These are phyloP conservation scores for Sarocladium oryzae DNA, from an alignment of 2,329 filamentous ascomycete species.

Conservation along the genomic window DNA sequence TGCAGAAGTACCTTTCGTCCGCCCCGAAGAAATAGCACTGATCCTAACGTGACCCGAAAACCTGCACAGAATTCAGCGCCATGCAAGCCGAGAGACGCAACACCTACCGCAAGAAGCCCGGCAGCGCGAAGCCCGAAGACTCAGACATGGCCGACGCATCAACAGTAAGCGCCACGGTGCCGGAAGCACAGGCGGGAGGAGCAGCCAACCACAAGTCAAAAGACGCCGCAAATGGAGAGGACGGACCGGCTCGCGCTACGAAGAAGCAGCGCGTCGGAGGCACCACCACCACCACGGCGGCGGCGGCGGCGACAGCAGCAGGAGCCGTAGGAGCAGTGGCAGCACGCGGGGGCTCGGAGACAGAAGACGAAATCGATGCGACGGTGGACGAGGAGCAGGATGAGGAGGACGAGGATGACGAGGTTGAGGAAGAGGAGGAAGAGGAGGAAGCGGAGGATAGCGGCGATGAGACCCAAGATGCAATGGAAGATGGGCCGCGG, in stretches of 20 bases:
- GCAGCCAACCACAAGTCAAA: constrained; percentile 11
- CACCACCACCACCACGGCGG: too few relatives aligned
- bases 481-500: constrained; percentile 41
- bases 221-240: constrained; percentile 25
- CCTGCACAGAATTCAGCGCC: constrained; percentile 58
- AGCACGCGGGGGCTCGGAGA: constrained; percentile 24
- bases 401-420: constrained; percentile 34
- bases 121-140: constrained; percentile 51
- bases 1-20: neutral
- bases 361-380: constrained; percentile 35
- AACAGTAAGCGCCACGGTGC: constrained; percentile 16
- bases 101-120: constrained; percentile 63
- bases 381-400: constrained; percentile 42
- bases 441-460: constrained; percentile 46
- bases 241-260: constrained; percentile 31
- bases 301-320: constrained; percentile 24
- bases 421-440: constrained; percentile 37
- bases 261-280: constrained; percentile 45
- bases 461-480: constrained; percentile 48
- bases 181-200: constrained; percentile 13
- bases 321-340: constrained; percentile 20
- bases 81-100: constrained; percentile 70
- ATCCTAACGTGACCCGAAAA: neutral
- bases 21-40: neutral
- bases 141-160: constrained; percentile 18